Conservation (phyloP, 1,284 basidiomycete species). For the Dichomitus squalens region DNA sequence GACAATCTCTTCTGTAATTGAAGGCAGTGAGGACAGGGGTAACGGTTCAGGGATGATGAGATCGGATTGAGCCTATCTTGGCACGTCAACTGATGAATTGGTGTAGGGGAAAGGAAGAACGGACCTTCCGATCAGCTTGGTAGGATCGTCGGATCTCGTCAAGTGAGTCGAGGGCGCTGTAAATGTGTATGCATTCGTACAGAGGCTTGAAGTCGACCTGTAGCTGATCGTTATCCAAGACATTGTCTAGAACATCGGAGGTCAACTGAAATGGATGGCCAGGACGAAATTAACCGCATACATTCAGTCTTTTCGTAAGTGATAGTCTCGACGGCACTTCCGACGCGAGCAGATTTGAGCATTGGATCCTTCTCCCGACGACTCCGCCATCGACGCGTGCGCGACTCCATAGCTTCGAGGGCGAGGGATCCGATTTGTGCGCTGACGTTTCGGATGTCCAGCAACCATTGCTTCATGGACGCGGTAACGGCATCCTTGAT, state of each 20-base stretch:
- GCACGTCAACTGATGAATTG: constrained; percentile 2
- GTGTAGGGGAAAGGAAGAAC: constrained; percentile 11
- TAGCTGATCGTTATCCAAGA: constrained; percentile 88
- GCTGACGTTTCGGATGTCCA: constrained; percentile 91
- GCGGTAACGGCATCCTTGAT: constrained; percentile 94
- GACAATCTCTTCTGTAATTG: constrained; percentile 91
- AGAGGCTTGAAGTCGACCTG: constrained; percentile 93
- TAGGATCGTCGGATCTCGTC: constrained; percentile 92
- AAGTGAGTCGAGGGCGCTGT: constrained; percentile 87
- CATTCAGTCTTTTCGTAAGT: constrained; percentile 95
- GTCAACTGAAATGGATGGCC: constrained; percentile 5
- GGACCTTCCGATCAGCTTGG: constrained; percentile 91
- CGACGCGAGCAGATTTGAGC: constrained; percentile 81
- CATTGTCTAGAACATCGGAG: constrained; percentile 64
- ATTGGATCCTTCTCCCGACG: constrained; percentile 79
- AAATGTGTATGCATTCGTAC: constrained; percentile 97
- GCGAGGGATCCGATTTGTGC: constrained; percentile 88
- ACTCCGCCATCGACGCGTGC: constrained; percentile 84
- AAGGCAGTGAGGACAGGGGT: constrained; percentile 48
- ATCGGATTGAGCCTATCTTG: constrained; percentile 87
- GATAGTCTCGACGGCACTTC: constrained; percentile 92
- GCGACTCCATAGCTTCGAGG: constrained; percentile 86
- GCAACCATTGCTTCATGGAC: constrained; percentile 96
- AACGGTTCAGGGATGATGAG: constrained; percentile 84
- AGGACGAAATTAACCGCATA: constrained; percentile 42